Percentiles rank a stretch among this genome's conserved stretches.
These are phyloP conservation scores for Chalciporus chontae DNA, from an alignment of 768 basidiomycete genomes.

Conservation along the genomic window DNA sequence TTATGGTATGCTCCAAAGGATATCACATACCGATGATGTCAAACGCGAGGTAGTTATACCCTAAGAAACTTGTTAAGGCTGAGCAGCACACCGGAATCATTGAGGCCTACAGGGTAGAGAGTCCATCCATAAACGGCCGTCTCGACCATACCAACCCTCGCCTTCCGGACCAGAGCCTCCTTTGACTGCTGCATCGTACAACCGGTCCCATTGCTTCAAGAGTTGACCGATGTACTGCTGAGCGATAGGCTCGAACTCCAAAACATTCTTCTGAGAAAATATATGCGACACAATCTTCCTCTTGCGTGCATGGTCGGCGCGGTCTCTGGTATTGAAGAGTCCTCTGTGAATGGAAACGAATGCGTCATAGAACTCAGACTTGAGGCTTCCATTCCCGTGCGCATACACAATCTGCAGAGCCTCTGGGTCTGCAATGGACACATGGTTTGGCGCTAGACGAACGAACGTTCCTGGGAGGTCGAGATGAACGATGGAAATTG, in stretches of 20 bases:
- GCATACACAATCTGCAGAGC: slow-evolving; percentile 76
- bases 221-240: slow-evolving; percentile 55
- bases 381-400: slow-evolving; percentile 80
- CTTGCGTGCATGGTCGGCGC: slow-evolving; percentile 79
- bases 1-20: neutral
- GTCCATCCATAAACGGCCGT: slow-evolving; percentile 70
- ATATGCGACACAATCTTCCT: slow-evolving; percentile 88
- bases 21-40: slow-evolving; percentile 62
- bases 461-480: slow-evolving; percentile 52
- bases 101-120: slow-evolving; percentile 60
- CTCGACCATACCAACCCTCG: slow-evolving; percentile 57
- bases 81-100: neutral
- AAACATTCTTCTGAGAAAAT: slow-evolving; percentile 79
- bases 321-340: slow-evolving; percentile 76
- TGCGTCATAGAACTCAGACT: slow-evolving; percentile 74
- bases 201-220: slow-evolving; percentile 71
- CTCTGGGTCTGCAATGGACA: slow-evolving; percentile 74
- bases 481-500: neutral
- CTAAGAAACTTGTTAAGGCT: slow-evolving; percentile 21
- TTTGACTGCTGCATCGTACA: slow-evolving; percentile 54
- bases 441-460: slow-evolving; percentile 71
- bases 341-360: slow-evolving; percentile 75
- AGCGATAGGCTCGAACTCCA: slow-evolving; percentile 84
- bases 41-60: slow-evolving; percentile 65
- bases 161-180: slow-evolving; percentile 57